Base-by-base conservation (phyloP, 805 yeast species). In the Ogataea paradorogensis region DNA sequence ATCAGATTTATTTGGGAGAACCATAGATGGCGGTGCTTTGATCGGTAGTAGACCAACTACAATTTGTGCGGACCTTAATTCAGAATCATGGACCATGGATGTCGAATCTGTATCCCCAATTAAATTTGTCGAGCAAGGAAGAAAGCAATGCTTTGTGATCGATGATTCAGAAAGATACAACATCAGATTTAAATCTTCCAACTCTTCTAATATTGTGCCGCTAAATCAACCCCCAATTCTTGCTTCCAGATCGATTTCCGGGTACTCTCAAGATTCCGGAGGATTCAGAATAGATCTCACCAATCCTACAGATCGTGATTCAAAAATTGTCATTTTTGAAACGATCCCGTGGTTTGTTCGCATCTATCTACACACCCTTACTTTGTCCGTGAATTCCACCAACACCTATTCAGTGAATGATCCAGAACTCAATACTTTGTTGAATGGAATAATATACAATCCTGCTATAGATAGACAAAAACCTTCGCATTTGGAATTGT, bases 291-390 rank as follows among this genome's bases (percentile, higher is more conserved):
- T 84, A 0, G 84, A 80, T 9, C 74, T 91, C 52, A 66, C 66
- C n/a, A 93, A 91, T 57, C 85, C 88, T 1, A 64, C 78, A 0
- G 49, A 47, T 3, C 60, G 64, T 5, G 62, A 74, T 1, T 71
- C 79, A 3, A 60, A 62, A 2, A 67, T 90, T 32, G 62, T 78
- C 1, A 84, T 85, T 52, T 82, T 80, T 50, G 97, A 93, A 59
- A 72, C 88, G 0, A 67, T 89, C 21, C 99, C 99, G 0, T 93
- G 98, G 98, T 93, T 78, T 59, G 82, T 89, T 79, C 76, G 91
- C 50, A 62, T 87, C 2, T 93, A 84, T 55, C 62, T 93, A 30
- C 89, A 87, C 50, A 79, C 95, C 0, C 62, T 89, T 40, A 58
- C 66, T 3, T 52, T 77, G 3, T 56, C 50, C 9, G 57, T 49